Base-by-base conservation (phyloP, 192 early-diverging fungal species). In the Podochytrium sp. region DNA sequence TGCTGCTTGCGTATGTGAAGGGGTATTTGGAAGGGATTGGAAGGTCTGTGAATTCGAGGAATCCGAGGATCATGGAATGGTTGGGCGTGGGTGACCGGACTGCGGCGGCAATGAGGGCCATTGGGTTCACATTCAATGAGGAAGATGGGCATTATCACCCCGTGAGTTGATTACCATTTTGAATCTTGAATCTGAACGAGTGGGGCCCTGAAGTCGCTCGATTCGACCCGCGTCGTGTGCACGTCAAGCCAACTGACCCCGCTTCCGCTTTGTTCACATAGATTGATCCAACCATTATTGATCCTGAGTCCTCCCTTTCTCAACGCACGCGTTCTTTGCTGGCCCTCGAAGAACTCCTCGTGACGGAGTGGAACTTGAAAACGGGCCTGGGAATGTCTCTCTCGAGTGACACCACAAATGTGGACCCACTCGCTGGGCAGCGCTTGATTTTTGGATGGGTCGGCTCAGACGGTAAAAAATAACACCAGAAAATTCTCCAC, bases 281-380 rank as follows among this genome's bases (percentile, higher is more conserved):
- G 52, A 29, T 55, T 6, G 52, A 55, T 55, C 16, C 52, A 55
- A 6, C 52, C 20, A 20, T 10, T 6, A 23, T 20, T 27, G 23
- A 7, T 55, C 7, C 23, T 55, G 52, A 6, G 20, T 55, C 52
- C 10, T 55, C 52, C 7, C 52, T 55, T 55, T 29, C 52, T 23
- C 52, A 55, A 55, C 52, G 25, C 5, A 55, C 20, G 23, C 25
- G 7, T 0, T 55, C 59, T 34, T 34, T 61, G 14, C 25, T 42
- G 16, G 51, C 33, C 6, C 34, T 37, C 20, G 50, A 69, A 39
- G 66, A 69, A 51, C 66, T 69, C 5, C 2, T 35, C 2, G 41
- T 69, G 3, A 18, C 34, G 14, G 52, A 69, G 5, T 51, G 34
- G 50, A 55, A 69, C 27, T 69, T 69, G 66, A 69, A 69, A 20